Conservation (phyloP, 1,139 yeast genomes). For the Arxiozyma slooffiae region DNA sequence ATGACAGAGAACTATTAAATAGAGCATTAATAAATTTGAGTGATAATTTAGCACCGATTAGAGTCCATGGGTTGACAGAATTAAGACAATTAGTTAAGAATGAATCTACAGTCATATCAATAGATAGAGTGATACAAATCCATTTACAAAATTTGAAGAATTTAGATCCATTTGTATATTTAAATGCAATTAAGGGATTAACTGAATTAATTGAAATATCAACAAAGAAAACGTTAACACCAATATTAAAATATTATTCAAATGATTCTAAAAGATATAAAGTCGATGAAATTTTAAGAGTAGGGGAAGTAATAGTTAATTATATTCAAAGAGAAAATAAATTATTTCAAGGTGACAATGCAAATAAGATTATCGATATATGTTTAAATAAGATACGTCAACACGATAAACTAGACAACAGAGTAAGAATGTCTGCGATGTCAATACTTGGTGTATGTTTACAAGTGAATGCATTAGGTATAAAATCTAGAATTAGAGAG, state of each 20-base stretch:
- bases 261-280: slow-evolving; percentile 26
- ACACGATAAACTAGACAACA: slow-evolving; percentile 38
- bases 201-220: slow-evolving; percentile 46
- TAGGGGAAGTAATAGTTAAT: slow-evolving; percentile 72
- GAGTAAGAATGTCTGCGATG: slow-evolving; percentile 76
- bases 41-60: slow-evolving; percentile 72
- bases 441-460: slow-evolving; percentile 66
- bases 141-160: slow-evolving; percentile 62
- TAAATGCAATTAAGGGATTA: slow-evolving; percentile 74
- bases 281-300: slow-evolving; percentile 57
- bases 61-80: slow-evolving; percentile 75
- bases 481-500: slow-evolving; percentile 41
- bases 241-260: slow-evolving; percentile 43
- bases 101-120: slow-evolving; percentile 42
- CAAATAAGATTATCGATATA: slow-evolving; percentile 32
- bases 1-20: slow-evolving; percentile 33
- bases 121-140: slow-evolving; percentile 48
- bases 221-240: slow-evolving; percentile 34
- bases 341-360: slow-evolving; percentile 37
- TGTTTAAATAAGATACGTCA: slow-evolving; percentile 26
- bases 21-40: slow-evolving; percentile 58
- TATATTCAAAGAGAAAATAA: slow-evolving; percentile 45
- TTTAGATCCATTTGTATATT: slow-evolving; percentile 75
- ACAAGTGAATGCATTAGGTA: slow-evolving; percentile 48
- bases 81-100: slow-evolving; percentile 48